A percentile compares a stretch with the other conserved stretches of the same genome.
phyloP scores from a whole-genome alignment of 108 stramenopile genomes.

The Cylindrotheca fusiformis region DNA sequence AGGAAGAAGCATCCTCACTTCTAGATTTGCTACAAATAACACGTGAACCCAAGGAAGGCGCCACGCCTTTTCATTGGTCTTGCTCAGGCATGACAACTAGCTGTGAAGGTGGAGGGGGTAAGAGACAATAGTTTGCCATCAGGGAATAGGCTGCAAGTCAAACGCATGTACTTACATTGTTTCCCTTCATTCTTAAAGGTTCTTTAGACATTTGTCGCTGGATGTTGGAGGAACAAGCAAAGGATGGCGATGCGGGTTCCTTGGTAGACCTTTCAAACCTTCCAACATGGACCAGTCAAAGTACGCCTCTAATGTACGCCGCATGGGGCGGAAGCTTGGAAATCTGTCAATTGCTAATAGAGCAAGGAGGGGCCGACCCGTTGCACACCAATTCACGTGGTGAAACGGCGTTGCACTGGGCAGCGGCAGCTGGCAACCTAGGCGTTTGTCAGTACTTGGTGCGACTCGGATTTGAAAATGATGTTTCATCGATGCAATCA shows the following conservation, averaged over 20 bases:
- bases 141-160: too few relatives aligned
- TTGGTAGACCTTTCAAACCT: slow-evolving; percentile 15
- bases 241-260: slow-evolving; percentile 1
- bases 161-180: too few relatives aligned
- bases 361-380: slow-evolving; percentile 21
- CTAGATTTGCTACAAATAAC: slow-evolving; percentile 9
- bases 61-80: slow-evolving; percentile 46
- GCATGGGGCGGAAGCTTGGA: slow-evolving; percentile 26
- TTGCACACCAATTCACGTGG: slow-evolving; percentile 1
- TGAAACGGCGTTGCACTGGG: slow-evolving; percentile 10
- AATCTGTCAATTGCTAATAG: slow-evolving; percentile 27
- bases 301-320: slow-evolving; percentile 35
- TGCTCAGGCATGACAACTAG: slow-evolving; percentile 16
- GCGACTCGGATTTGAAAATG: not conserved
- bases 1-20: slow-evolving; percentile 8
- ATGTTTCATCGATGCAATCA: not conserved
- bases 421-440: slow-evolving; percentile 1
- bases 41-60: slow-evolving; percentile 28
- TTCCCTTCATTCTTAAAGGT: not conserved
- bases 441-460: slow-evolving; percentile 7
- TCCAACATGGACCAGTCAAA: not conserved
- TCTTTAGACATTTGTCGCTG: slow-evolving; percentile 6
- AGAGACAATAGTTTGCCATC: too few relatives aligned
- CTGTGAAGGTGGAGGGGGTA: not conserved
- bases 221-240: slow-evolving; percentile 5